phyloP scores from a whole-genome alignment of 306 rosid genomes.

The Casuarina equisetifolia region DNA sequence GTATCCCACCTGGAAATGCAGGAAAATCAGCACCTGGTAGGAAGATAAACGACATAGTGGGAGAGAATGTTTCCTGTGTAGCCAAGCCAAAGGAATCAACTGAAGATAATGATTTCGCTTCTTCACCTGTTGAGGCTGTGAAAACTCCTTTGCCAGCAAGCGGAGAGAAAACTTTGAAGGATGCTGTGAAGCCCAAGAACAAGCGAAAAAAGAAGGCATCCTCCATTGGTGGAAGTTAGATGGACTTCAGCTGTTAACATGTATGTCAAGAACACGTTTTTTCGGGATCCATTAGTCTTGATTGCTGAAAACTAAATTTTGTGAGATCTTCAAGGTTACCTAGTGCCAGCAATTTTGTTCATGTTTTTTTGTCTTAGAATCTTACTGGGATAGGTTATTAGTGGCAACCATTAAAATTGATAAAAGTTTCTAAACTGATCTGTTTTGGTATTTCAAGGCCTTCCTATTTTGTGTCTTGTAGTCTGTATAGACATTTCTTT shows the following conservation, averaged over 20 bases:
- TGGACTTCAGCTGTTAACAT: conserved; percentile 20
- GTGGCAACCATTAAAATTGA: not conserved
- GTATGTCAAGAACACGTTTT: conserved; percentile 14
- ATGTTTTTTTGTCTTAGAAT: not conserved
- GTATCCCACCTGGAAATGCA: conserved; percentile 31
- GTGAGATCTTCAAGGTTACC: not conserved
- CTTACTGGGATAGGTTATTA: not conserved
- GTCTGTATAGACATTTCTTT: not conserved
- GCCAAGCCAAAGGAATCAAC: conserved; percentile 42
- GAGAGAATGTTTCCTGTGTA: conserved; percentile 18
- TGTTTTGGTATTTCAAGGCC: not conserved
- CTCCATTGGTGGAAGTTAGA: conserved; percentile 46
- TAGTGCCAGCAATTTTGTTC: not conserved
- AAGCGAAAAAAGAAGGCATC: conserved; percentile 56
- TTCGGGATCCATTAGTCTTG: not conserved
- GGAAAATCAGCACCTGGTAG: conserved; percentile 41
- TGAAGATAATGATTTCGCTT: conserved; percentile 31
- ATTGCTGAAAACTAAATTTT: not conserved
- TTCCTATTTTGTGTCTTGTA: not conserved
- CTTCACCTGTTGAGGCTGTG: conserved; percentile 30
- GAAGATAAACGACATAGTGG: conserved; percentile 34
- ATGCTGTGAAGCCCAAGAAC: conserved; percentile 80
- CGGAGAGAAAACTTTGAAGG: conserved; percentile 64
- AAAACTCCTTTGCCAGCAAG: conserved; percentile 30
- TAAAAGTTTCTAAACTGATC: not conserved